Evolutionary conservation across 257 asterid genomes (phyloP).

Genomic region (Nicotiana tabacum): DNA sequence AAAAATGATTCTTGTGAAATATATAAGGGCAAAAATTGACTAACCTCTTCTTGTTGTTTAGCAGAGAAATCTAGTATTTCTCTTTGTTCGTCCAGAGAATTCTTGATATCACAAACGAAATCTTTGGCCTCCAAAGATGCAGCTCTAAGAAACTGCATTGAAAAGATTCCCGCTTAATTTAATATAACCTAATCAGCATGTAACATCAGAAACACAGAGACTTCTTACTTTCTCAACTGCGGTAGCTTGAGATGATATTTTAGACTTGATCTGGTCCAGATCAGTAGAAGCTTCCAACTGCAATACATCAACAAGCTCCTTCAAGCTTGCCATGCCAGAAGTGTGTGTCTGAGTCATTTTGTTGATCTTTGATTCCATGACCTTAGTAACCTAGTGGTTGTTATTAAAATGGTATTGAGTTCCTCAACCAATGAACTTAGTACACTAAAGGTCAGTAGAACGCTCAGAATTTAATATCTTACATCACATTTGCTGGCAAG

Average conservation of each 20-base stretch:
- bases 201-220: not conserved
- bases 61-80: conserved; percentile 49
- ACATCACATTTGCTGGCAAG: conserved; percentile 60
- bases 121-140: conserved; percentile 59
- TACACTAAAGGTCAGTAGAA: not conserved
- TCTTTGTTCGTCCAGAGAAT: conserved; percentile 50
- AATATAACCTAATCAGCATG: not conserved
- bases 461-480: conserved; percentile 17
- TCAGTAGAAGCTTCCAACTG: conserved; percentile 53
- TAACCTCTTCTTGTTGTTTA: conserved; percentile 67
- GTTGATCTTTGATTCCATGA: conserved; percentile 54
- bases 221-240: conserved; percentile 54
- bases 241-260: conserved; percentile 40
- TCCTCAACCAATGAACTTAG: not conserved
- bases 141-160: conserved; percentile 42
- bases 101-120: conserved; percentile 48
- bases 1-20: not conserved
- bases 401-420: not conserved
- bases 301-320: conserved; percentile 38
- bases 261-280: conserved; percentile 47
- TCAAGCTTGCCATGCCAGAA: conserved; percentile 42
- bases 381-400: conserved; percentile 43
- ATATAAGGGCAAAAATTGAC: not conserved
- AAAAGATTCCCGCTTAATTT: not conserved
- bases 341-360: conserved; percentile 46